These are phyloP conservation scores for Volvox africanus DNA, from an alignment of 139 green algal genomes.

Conservation along the genomic window DNA sequence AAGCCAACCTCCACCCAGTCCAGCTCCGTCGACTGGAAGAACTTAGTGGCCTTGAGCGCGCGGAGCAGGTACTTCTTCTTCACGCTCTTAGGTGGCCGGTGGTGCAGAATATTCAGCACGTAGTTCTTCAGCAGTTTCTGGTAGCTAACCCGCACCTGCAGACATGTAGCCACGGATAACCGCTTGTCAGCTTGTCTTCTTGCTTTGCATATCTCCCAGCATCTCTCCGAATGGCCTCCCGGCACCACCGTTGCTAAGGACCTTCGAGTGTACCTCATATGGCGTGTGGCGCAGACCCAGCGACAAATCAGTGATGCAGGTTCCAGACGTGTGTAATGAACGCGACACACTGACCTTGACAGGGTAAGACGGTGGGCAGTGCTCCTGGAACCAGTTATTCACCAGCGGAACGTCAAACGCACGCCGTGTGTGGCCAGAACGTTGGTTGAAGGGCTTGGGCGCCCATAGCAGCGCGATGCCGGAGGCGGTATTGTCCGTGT, in stretches of 20 bases:
- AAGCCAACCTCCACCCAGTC: conserved; percentile 99
- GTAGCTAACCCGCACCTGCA: conserved; percentile 97
- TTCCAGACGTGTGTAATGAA: too few relatives aligned
- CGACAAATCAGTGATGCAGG: too few relatives aligned
- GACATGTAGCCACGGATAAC: not conserved
- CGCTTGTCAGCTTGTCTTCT: too few relatives aligned
- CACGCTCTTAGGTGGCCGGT: conserved; percentile 88
- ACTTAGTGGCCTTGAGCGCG: conserved; percentile 96
- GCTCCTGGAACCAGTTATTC: conserved; percentile 93
- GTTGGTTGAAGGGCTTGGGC: conserved; percentile 93
- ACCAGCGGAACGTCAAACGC: conserved; percentile 96
- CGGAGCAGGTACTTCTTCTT: conserved; percentile 97
- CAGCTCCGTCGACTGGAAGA: conserved; percentile 99
- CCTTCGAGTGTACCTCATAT: too few relatives aligned
- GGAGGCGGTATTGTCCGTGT: conserved; percentile 90
- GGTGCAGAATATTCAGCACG: conserved; percentile 97
- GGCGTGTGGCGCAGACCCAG: too few relatives aligned
- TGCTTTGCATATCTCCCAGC: too few relatives aligned
- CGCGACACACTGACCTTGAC: conserved; percentile 77
- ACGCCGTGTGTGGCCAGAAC: conserved; percentile 89
- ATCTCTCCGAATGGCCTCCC: too few relatives aligned
- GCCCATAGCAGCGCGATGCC: conserved; percentile 97
- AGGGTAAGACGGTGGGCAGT: conserved; percentile 91
- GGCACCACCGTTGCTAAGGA: too few relatives aligned
- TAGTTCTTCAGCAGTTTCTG: conserved; percentile 99